Evolutionary conservation across 2,329 filamentous ascomycete genomes (phyloP).

Genomic region (Colletotrichum tanaceti): DNA sequence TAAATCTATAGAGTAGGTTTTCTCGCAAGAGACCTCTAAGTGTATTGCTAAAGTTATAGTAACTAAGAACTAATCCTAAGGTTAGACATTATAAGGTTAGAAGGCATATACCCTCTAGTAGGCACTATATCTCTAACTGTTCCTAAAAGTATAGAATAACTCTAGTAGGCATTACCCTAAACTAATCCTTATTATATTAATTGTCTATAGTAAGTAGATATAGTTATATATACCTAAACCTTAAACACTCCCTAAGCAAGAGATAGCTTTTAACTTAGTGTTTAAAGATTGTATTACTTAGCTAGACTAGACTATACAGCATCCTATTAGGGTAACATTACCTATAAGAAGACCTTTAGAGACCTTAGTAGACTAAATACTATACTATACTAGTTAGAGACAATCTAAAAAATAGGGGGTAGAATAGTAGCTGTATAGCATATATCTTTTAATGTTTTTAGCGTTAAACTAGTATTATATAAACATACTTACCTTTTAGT

Average conservation of each 20-base stretch:
- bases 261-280: background rate
- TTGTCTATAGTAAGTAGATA: too few species aligned
- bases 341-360: background rate
- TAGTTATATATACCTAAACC: too few species aligned
- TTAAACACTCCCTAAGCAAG: background rate
- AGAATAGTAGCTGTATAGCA: background rate
- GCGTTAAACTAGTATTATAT: too few species aligned
- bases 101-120: background rate
- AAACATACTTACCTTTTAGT: too few species aligned
- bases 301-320: background rate
- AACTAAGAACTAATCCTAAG: background rate
- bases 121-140: background rate
- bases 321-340: background rate
- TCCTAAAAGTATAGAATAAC: too few species aligned
- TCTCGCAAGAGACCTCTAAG: background rate
- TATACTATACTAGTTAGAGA: background rate
- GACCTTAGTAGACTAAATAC: background rate
- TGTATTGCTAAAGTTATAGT: background rate
- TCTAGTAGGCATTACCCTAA: too few species aligned
- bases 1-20: background rate
- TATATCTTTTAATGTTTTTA: background rate
- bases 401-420: background rate
- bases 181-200: too few species aligned
- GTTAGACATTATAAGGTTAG: background rate
- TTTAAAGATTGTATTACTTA: background rate